Base-by-base conservation (phyloP, 2,329 filamentous ascomycete genomes). In the Penicillium sp. region DNA sequence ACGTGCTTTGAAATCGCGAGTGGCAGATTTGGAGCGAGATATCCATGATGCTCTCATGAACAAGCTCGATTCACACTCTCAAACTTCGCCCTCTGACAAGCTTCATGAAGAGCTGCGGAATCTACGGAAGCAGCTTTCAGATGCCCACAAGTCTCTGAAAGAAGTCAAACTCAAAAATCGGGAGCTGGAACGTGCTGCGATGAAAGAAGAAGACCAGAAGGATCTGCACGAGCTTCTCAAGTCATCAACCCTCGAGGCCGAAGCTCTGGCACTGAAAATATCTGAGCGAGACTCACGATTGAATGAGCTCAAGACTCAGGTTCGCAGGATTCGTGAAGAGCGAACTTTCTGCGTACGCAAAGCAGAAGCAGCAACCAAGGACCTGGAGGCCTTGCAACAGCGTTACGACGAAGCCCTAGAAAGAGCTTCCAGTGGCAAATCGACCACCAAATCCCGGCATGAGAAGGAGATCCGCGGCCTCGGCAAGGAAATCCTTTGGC, bases 401-500 rank as follows among this genome's bases (percentile, higher is more conserved):
- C 82, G 84, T 17, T 80, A 80, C 54, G 83, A 88, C 57, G 75
- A 81, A 16, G 75, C 78, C 10, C 66, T 76, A 13, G 72, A 77
- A 44, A 74, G 72, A 37, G 57, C 71, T 10, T 60, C 57, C 16
- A 37, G 39, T 30, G 53, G 53, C 27, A 68, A 57, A 25, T 54
- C 51, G 67, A 54, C 71, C 69, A 52, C 70, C 72, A 62, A 71
- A 58, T 51, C 62, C 59, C 55, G 65, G 51, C 57, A 73, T 61
- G 73, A 77, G 34, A 81, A 84, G 31, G 81, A 88, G 56, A 80
- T 96, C 37, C 80, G 83, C 52, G 91, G 91, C 13, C 76, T 97
- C 60, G 79, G 81, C 37, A 86, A 93, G 69, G 90, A 97, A 68
- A 91, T 97, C 62, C 80, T 89, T 57, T 97, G 87, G 81, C 80